Conservation (phyloP, 345 rosid genomes). For the Populus nigra region DNA sequence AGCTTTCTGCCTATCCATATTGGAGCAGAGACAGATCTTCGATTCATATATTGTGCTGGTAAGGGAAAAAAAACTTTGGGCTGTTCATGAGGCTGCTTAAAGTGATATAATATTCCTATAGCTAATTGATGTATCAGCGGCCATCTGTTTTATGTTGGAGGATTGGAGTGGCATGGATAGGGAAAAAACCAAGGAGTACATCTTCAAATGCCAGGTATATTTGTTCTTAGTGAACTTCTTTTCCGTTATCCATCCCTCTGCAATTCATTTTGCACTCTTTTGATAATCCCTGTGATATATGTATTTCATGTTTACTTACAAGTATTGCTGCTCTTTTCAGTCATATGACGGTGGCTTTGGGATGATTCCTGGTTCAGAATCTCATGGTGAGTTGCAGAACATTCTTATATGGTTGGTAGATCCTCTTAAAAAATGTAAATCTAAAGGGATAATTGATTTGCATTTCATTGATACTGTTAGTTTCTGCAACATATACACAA, state of each 20-base stretch:
- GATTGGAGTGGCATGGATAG: conserved; percentile 88
- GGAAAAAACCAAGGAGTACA: conserved; percentile 72
- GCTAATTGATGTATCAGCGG: conserved; percentile 59
- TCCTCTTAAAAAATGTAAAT: not conserved
- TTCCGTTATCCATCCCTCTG: not conserved
- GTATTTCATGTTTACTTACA: conserved; percentile 15
- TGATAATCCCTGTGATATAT: not conserved
- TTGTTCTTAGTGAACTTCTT: not conserved
- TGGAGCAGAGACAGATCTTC: conserved; percentile 87
- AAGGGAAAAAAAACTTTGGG: conserved; percentile 33
- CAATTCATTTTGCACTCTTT: conserved; percentile 14
- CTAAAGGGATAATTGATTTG: not conserved
- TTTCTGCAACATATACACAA: conserved; percentile 1
- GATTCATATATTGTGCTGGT: conserved; percentile 92
- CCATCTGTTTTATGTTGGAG: conserved; percentile 72
- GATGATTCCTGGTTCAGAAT: conserved; percentile 82
- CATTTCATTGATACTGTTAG: not conserved
- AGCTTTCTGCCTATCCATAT: conserved; percentile 84
- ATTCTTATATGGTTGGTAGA: not conserved
- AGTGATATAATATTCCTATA: conserved; percentile 20
- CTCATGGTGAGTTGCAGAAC: conserved; percentile 79
- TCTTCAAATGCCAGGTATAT: conserved; percentile 75
- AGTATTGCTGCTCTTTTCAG: conserved; percentile 41
- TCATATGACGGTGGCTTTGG: conserved; percentile 99
- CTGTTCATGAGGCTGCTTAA: not conserved